These are phyloP conservation scores for Craterostigma plantagineum DNA, from an alignment of 257 asterid species.

Conservation along the genomic window DNA sequence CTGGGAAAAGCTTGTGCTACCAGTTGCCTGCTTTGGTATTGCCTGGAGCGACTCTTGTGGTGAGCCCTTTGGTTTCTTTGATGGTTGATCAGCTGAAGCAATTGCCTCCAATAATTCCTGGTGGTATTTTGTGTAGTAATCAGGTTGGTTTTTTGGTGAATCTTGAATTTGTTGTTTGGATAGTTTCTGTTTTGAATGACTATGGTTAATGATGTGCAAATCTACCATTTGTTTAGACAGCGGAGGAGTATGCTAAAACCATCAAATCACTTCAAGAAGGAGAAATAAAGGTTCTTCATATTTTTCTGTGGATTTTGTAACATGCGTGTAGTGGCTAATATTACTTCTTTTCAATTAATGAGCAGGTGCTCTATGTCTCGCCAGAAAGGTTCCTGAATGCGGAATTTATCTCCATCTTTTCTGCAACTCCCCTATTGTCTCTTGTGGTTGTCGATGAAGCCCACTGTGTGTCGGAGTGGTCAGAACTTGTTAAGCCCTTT, in stretches of 20 bases:
- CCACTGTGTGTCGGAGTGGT: slow-evolving; percentile 98
- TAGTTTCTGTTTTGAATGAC: slow-evolving; percentile 3
- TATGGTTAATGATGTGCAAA: slow-evolving; percentile 11
- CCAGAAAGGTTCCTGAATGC: slow-evolving; percentile 84
- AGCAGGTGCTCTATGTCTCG: slow-evolving; percentile 91
- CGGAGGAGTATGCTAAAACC: slow-evolving; percentile 65
- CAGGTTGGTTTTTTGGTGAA: slow-evolving; percentile 31
- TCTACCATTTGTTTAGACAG: slow-evolving; percentile 28
- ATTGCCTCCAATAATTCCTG: slow-evolving; percentile 53
- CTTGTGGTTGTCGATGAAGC: slow-evolving; percentile 95
- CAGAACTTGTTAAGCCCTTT: slow-evolving; percentile 16
- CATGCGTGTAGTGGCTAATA: background rate
- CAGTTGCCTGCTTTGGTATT: slow-evolving; percentile 73
- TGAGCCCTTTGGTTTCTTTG: slow-evolving; percentile 86
- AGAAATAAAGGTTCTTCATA: slow-evolving; percentile 40
- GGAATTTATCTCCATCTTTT: slow-evolving; percentile 55
- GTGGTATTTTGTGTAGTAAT: slow-evolving; percentile 71
- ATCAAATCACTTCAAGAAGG: slow-evolving; percentile 55
- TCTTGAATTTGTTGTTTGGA: slow-evolving; percentile 6
- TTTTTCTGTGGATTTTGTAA: slow-evolving; percentile 1
- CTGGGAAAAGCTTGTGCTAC: slow-evolving; percentile 83
- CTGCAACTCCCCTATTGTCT: slow-evolving; percentile 33
- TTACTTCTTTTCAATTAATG: slow-evolving; percentile 8
- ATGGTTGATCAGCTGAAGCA: slow-evolving; percentile 96
- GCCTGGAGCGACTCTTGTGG: slow-evolving; percentile 68